These are phyloP conservation scores for Aspergillus udagawae DNA, from an alignment of 2,329 filamentous ascomycete genomes.

Conservation along the genomic window DNA sequence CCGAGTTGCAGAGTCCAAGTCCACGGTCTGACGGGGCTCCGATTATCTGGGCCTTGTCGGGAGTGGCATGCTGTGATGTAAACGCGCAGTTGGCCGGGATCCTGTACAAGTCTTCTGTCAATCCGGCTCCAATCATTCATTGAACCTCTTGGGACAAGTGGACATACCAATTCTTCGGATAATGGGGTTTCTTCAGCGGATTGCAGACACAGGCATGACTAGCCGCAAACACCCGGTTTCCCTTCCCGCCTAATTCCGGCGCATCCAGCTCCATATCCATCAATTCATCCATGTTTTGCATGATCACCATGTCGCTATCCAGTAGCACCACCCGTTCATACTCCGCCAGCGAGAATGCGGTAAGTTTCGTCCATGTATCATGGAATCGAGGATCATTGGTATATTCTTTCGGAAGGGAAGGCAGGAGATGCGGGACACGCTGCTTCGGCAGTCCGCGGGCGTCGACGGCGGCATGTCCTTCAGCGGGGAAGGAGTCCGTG, in stretches of 20 bases:
- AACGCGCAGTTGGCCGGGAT: conserved; percentile 59
- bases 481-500: conserved; percentile 68
- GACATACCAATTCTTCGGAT: conserved; percentile 66
- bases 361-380: conserved; percentile 86
- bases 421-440: conserved; percentile 68
- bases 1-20: conserved; percentile 57
- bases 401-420: conserved; percentile 63
- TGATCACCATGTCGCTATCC: conserved; percentile 82
- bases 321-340: conserved; percentile 79
- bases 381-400: conserved; percentile 77
- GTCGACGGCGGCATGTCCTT: conserved; percentile 66
- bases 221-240: conserved; percentile 71
- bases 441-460: conserved; percentile 66
- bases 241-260: conserved; percentile 47
- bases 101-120: conserved; percentile 1
- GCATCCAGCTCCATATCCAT: conserved; percentile 75
- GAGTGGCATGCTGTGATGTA: conserved; percentile 51
- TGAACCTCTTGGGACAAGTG: not conserved
- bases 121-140: conserved; percentile 2
- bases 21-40: conserved; percentile 50
- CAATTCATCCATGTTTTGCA: conserved; percentile 84
- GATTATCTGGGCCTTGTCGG: conserved; percentile 22
- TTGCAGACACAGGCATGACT: conserved; percentile 85
- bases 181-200: conserved; percentile 71
- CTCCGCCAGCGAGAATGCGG: conserved; percentile 70